A percentile compares a stretch with the other conserved stretches of the same genome.
These are phyloP conservation scores for Aegle marmelos DNA, from an alignment of 345 rosid genomes.

Conservation along the genomic window DNA sequence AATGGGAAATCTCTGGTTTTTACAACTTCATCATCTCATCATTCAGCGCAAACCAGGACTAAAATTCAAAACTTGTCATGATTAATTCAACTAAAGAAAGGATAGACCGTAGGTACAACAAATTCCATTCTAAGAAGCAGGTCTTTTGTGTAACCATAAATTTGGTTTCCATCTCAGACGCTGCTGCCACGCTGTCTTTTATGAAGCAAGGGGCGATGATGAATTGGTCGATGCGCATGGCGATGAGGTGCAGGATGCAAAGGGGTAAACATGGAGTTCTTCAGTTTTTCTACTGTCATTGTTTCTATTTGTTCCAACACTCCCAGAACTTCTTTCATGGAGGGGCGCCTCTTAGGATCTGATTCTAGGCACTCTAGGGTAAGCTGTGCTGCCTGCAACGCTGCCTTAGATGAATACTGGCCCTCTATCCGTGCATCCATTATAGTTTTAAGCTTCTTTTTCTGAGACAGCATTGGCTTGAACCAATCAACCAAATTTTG, in stretches of 20 bases:
- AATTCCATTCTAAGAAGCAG: not conserved
- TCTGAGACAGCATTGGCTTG: conserved; percentile 38
- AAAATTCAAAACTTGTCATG: not conserved
- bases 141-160: not conserved
- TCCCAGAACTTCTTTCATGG: conserved; percentile 56
- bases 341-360: conserved; percentile 52
- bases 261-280: conserved; percentile 7
- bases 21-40: not conserved
- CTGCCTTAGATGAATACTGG: conserved; percentile 48
- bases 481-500: conserved; percentile 58
- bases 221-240: conserved; percentile 4
- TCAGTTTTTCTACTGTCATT: conserved; percentile 21
- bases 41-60: not conserved
- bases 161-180: not conserved
- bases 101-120: not conserved
- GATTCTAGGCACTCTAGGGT: conserved; percentile 38
- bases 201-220: conserved; percentile 9
- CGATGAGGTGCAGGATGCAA: conserved; percentile 9
- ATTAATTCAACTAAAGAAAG: not conserved
- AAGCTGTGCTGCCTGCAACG: conserved; percentile 39
- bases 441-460: conserved; percentile 37
- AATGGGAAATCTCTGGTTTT: not conserved
- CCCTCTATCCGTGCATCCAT: conserved; percentile 52
- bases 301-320: conserved; percentile 39
- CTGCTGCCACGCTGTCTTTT: not conserved